A percentile compares a stretch with the other conserved stretches of the same genome.
Conservation (phyloP, 192 early-diverging fungal genomes). For the Funneliformis mosseae region DNA sequence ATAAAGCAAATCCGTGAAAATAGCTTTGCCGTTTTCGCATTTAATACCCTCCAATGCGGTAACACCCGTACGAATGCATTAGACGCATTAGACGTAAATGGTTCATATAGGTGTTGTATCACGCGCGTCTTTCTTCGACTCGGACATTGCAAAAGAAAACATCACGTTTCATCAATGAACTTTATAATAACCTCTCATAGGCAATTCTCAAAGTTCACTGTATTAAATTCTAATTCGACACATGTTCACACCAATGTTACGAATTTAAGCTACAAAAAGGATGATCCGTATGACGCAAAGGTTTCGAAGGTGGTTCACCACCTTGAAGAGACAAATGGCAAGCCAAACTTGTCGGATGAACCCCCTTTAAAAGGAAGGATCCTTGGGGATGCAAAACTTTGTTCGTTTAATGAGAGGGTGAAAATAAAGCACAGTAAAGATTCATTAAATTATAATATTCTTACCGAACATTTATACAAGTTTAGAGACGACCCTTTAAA, state of each 20-base stretch:
- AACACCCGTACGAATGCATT: not conserved
- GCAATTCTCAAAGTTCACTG: not conserved
- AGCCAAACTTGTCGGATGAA: not conserved
- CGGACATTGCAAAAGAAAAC: not conserved
- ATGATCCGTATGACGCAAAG: too few relatives aligned
- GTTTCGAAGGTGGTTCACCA: too few relatives aligned
- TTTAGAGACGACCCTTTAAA: not conserved
- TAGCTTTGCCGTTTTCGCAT: not conserved
- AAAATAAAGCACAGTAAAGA: not conserved
- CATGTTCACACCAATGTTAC: not conserved
- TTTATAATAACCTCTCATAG: not conserved
- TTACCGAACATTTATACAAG: not conserved
- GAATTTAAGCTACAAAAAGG: not conserved
- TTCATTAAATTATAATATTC: not conserved
- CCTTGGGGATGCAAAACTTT: not conserved
- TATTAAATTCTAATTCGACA: not conserved
- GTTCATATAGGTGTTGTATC: not conserved
- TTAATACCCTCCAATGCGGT: not conserved
- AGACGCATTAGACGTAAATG: not conserved
- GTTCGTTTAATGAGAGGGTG: not conserved
- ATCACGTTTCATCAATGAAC: not conserved
- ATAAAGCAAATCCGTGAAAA: not conserved
- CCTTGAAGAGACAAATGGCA: too few relatives aligned
- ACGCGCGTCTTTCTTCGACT: not conserved
- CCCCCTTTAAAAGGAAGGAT: not conserved